Conservation (phyloP, 176 grass and related monocot species). For the Oryza meridionalis region DNA sequence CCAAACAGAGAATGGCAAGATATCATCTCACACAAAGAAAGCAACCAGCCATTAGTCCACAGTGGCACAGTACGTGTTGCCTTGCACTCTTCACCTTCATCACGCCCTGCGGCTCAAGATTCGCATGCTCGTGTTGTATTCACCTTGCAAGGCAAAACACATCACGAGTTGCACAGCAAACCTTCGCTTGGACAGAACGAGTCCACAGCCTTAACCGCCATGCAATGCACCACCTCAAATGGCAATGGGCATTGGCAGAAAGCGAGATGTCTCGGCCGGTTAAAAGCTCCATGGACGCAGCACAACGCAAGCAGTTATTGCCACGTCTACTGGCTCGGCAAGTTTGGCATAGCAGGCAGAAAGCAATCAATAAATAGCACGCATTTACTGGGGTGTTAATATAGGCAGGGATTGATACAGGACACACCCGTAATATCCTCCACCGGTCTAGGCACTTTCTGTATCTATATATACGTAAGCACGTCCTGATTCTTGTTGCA, state of each 20-base stretch:
- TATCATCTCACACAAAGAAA: background rate
- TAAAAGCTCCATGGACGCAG: constrained; percentile 7
- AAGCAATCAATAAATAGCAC: background rate
- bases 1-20: background rate
- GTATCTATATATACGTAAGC: constrained; percentile 20
- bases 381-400: background rate
- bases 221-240: background rate
- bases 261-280: background rate
- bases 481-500: background rate
- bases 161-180: background rate
- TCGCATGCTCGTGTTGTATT: no score
- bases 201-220: background rate
- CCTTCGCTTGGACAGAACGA: background rate
- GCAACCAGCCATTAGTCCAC: background rate
- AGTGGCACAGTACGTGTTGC: background rate
- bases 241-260: background rate
- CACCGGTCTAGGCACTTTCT: background rate
- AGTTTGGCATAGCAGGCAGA: background rate
- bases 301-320: background rate
- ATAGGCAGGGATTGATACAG: background rate
- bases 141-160: constrained; percentile 31
- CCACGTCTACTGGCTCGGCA: background rate
- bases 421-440: background rate
- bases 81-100: constrained; percentile 45
- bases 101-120: background rate